Evolutionary conservation across 2,329 filamentous ascomycete genomes (phyloP).

Genomic region (Sclerotinia spermophila): DNA sequence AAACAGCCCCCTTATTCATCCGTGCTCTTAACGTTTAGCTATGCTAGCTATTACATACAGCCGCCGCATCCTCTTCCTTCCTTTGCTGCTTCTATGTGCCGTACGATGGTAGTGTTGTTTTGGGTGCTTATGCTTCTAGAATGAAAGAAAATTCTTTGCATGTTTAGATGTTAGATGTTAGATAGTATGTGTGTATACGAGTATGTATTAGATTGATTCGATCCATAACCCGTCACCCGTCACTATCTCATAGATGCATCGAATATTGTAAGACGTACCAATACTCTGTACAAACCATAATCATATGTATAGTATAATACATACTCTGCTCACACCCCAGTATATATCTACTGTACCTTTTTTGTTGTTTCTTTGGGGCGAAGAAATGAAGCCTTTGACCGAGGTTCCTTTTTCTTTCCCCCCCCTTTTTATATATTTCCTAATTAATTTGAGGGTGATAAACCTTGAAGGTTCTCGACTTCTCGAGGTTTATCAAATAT

Average conservation of each 20-base stretch:
- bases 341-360: neutral
- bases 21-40: neutral
- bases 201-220: no score
- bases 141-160: neutral
- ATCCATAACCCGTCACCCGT: neutral
- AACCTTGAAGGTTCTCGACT: constrained; percentile 6
- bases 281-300: no score
- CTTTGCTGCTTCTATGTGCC: neutral
- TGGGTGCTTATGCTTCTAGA: neutral
- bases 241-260: neutral
- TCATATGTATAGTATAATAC: neutral
- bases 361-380: neutral
- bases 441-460: neutral
- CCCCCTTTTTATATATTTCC: neutral
- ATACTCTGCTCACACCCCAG: neutral
- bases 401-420: neutral
- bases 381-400: neutral
- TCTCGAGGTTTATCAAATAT: neutral
- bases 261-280: neutral
- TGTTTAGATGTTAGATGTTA: neutral
- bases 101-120: neutral
- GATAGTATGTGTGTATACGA: no score
- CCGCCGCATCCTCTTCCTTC: constrained; percentile 8
- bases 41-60: neutral
- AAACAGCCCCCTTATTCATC: neutral